phyloP scores from a whole-genome alignment of 208 protist species.

The Crithidia sp. region DNA sequence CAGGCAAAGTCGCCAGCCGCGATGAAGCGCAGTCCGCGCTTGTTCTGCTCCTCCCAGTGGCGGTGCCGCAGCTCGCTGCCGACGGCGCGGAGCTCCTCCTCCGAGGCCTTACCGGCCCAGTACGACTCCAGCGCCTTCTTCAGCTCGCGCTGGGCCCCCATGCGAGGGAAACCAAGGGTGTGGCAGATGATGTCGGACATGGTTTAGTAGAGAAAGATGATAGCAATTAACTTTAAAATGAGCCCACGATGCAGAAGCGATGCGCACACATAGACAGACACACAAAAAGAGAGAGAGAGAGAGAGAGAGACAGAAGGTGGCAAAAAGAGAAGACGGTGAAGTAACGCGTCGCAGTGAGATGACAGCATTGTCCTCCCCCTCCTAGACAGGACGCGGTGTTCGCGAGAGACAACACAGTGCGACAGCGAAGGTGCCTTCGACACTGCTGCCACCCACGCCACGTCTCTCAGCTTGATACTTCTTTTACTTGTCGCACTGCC shows the following conservation, averaged over 20 bases:
- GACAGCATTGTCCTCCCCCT: no score
- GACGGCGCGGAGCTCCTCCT: conserved; percentile 44
- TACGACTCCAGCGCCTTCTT: conserved; percentile 88
- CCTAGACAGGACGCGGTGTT: no score
- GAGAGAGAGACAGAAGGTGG: no score
- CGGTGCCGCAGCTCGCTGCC: conserved; percentile 1
- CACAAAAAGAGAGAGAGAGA: neutral
- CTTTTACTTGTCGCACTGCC: no score
- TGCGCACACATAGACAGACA: neutral
- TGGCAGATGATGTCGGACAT: conserved; percentile 25
- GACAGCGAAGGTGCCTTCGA: no score
- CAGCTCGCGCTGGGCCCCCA: conserved; percentile 83
- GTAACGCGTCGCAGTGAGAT: no score
- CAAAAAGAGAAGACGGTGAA: no score
- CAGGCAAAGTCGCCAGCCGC: conserved; percentile 71
- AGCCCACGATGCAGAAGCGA: no score
- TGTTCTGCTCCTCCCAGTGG: conserved; percentile 1
- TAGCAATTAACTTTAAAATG: neutral
- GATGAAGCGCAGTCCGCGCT: conserved; percentile 6
- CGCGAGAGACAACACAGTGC: no score
- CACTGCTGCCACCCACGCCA: no score
- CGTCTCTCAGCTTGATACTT: no score
- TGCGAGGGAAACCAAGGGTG: conserved; percentile 84
- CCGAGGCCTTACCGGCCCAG: conserved; percentile 71
- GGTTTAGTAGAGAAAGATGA: neutral